Base-by-base conservation (phyloP, 2,329 filamentous ascomycete genomes). In the Fusarium sp. region DNA sequence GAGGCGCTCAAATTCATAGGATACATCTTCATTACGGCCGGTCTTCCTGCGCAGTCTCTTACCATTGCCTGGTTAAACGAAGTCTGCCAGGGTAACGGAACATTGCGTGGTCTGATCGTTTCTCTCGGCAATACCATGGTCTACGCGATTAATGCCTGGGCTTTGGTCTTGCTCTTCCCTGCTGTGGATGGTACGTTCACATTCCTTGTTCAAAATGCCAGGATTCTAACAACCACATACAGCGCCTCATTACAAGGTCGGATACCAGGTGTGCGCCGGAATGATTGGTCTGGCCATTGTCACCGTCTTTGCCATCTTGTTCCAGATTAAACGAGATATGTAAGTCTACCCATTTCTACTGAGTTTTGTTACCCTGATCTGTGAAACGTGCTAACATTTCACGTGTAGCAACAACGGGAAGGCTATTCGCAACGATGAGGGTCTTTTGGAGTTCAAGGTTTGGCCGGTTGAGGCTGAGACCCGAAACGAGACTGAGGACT, bases 91-190 rank as follows among this genome's bases (percentile, higher is more conserved):
- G 68, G 68, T 3, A 67, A 70, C 18, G 68, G 68, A 16, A 70
- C 64, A 6, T 23, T 70, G 4, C 43, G 68, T 6, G 68, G 68
- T 11, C 52, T 70, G 30, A 70, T 70, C 20, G 68, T 70, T 9
- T 70, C 68, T 3, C 18, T 70, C 9, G 68, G 64, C 1, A 70
- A 70, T 25, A 70, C 68, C 11, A 59, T 67, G 52, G 68, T 67
- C 27, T 70, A 70, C 52, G 68, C 68, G 16, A 70, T 70, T 30
- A 70, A 70, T 30, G 57, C 68, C 1, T 70, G 68, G 68, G 68
- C 68, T 27, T 11, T 70, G 43, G 68, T 70, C 2, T 16, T 70
- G 0, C 64, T 70, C 6, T 70, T 70, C 37, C 68, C 68, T 6
- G 68, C 68, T 2, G 64, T 70, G 6, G 68, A 67, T 11, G 68